Evolutionary conservation across 2,329 filamentous ascomycete genomes (phyloP).

Genomic region (Verticillium albo-atrum): DNA sequence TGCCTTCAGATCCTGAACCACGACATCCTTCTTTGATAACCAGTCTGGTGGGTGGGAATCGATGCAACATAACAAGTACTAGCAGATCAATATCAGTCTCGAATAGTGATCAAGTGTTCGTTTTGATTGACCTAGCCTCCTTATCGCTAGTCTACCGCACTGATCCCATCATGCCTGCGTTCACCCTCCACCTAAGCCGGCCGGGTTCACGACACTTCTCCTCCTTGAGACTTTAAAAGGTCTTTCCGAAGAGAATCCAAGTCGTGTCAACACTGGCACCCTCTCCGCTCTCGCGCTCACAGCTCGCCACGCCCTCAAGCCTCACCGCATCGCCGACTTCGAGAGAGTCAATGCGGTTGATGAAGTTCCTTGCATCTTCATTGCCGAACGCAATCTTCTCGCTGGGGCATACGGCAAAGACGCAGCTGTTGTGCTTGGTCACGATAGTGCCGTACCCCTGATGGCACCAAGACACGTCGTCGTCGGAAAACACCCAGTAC

Average conservation of each 20-base stretch:
- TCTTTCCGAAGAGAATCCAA: background rate
- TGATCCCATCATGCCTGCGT: no score
- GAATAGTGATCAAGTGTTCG: no score
- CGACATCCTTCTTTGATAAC: no score
- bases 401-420: background rate
- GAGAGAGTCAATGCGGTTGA: background rate
- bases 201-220: background rate
- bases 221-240: background rate
- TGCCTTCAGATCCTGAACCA: no score
- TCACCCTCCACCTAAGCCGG: no score
- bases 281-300: background rate
- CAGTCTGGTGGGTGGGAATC: no score
- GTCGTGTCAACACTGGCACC: background rate
- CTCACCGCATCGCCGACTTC: background rate
- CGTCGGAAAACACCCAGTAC: background rate
- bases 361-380: background rate
- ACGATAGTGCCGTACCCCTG: background rate
- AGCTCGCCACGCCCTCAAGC: background rate
- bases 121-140: no score
- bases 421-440: background rate
- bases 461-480: background rate
- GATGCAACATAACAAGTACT: no score
- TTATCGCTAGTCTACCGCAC: no score
- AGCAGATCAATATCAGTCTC: no score
- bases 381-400: background rate